Percentiles rank a stretch among this genome's conserved stretches.
These are phyloP conservation scores for Botrytis medusae DNA, from an alignment of 2,329 filamentous ascomycete genomes.

Conservation along the genomic window DNA sequence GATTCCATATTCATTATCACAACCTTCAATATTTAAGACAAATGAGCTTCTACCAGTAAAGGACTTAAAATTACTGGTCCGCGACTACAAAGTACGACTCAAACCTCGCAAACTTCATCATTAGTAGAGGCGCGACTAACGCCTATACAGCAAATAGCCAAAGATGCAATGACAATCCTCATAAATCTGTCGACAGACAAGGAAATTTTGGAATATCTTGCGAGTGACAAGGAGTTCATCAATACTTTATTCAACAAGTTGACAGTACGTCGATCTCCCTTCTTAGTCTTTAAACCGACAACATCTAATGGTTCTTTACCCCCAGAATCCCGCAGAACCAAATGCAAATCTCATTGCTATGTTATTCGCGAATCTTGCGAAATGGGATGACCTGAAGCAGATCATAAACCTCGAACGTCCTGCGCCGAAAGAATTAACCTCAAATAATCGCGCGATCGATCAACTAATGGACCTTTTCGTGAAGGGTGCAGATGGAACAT, in stretches of 20 bases:
- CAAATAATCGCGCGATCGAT: conserved; percentile 74
- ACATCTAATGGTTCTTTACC: not conserved
- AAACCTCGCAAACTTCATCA: not conserved
- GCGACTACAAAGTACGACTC: conserved; percentile 72
- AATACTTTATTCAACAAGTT: conserved; percentile 71
- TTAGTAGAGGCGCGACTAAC: conserved; percentile 23
- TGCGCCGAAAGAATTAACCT: conserved; percentile 67
- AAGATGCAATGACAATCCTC: conserved; percentile 87
- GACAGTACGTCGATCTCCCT: conserved; percentile 62
- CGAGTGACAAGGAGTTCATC: conserved; percentile 78
- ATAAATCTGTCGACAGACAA: conserved; percentile 79
- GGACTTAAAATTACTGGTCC: conserved; percentile 82
- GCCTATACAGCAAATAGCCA: conserved; percentile 71
- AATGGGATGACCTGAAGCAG: conserved; percentile 70
- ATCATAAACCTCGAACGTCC: conserved; percentile 68
- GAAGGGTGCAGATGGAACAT: conserved; percentile 77
- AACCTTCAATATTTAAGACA: conserved; percentile 81
- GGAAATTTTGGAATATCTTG: conserved; percentile 71
- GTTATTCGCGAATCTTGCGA: conserved; percentile 89
- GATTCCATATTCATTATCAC: conserved; percentile 72
- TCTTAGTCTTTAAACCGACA: conserved; percentile 17
- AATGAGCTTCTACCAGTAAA: conserved; percentile 76
- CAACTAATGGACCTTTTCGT: conserved; percentile 96
- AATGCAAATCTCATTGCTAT: conserved; percentile 86
- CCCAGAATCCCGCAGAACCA: conserved; percentile 67